Percentiles rank a stretch among this genome's conserved stretches.
Evolutionary conservation across 768 basidiomycete species (phyloP).

Genomic region (Kwoniella newhampshirensis): DNA sequence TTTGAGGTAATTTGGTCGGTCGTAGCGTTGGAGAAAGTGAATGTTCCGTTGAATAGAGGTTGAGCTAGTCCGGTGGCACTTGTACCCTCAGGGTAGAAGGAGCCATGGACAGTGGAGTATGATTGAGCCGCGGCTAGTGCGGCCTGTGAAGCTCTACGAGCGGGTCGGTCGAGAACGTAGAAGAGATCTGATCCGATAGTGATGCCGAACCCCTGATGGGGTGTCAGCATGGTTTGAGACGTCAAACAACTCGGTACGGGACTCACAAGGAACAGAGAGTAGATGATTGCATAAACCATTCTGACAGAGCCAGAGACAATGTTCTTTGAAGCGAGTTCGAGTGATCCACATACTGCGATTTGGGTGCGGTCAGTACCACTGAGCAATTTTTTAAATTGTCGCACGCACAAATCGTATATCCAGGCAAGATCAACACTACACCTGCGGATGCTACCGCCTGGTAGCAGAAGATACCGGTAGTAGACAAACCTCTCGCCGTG

Average conservation of each 20-base stretch:
- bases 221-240: no score
- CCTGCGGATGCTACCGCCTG: conserved; percentile 44
- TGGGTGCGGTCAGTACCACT: conserved; percentile 5
- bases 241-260: neutral
- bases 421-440: conserved; percentile 47
- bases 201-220: conserved; percentile 44
- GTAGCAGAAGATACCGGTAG: conserved; percentile 48
- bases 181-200: conserved; percentile 50
- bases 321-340: conserved; percentile 49
- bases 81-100: conserved; percentile 63
- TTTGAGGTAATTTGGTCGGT: conserved; percentile 51
- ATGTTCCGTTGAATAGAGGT: conserved; percentile 43
- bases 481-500: conserved; percentile 56
- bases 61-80: neutral
- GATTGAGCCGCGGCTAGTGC: conserved; percentile 61
- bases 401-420: conserved; percentile 47
- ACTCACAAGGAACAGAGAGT: conserved; percentile 48
- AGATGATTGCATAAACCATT: conserved; percentile 51
- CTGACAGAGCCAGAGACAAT: conserved; percentile 49
- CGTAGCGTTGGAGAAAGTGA: conserved; percentile 49
- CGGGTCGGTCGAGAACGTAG: conserved; percentile 39
- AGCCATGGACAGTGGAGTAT: conserved; percentile 63
- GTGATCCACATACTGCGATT: conserved; percentile 41
- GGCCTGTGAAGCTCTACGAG: conserved; percentile 35
- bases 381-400: neutral